Evolutionary conservation across 345 rosid species (phyloP).

Genomic region (Acer negundo): DNA sequence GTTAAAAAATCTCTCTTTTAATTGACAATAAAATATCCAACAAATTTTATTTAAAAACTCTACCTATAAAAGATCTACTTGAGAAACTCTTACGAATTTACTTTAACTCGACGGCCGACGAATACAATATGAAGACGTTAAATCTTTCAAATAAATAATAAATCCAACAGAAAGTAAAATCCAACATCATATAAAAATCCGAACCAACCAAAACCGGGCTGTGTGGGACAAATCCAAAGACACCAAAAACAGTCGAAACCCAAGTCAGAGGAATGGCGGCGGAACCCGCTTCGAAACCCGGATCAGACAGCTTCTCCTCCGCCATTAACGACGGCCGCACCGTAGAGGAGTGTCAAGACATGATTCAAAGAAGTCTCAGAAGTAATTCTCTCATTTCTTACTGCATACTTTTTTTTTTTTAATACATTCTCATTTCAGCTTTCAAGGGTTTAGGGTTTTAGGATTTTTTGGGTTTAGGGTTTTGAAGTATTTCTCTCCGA

Average conservation of each 20-base stretch:
- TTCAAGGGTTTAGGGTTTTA: constrained; percentile 29
- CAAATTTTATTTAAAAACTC: too few species aligned
- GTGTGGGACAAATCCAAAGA: background rate
- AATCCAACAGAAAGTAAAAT: background rate
- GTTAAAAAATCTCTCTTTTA: too few species aligned
- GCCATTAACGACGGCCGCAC: constrained; percentile 25
- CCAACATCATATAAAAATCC: background rate
- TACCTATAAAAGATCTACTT: too few species aligned
- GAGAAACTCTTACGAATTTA: too few species aligned
- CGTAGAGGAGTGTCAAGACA: constrained; percentile 40
- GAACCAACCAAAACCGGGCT: background rate
- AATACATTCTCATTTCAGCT: background rate
- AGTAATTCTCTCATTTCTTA: constrained; percentile 32
- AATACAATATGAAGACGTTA: too few species aligned
- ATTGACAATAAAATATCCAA: too few species aligned
- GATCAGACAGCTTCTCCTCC: constrained; percentile 16
- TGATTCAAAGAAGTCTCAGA: constrained; percentile 56
- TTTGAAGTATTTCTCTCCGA: background rate
- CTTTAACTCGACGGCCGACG: too few species aligned
- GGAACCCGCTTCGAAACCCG: constrained; percentile 16
- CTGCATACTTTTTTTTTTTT: background rate
- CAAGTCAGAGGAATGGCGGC: constrained; percentile 30
- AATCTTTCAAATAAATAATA: too few species aligned
- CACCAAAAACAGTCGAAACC: background rate
- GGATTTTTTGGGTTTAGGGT: constrained; percentile 24